phyloP scores from a whole-genome alignment of 805 yeast genomes.

The Millerozyma miso region DNA sequence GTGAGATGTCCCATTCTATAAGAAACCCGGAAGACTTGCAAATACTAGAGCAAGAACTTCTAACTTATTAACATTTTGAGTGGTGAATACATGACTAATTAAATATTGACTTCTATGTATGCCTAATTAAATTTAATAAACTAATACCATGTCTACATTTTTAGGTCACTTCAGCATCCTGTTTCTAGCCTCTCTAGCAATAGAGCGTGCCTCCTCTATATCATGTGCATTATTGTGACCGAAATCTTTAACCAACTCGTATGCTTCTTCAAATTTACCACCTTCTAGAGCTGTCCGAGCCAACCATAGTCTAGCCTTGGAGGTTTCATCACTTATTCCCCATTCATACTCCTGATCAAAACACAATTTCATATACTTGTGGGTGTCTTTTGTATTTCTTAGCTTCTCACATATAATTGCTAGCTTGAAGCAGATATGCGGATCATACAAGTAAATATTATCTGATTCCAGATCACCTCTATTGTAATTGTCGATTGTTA shows the following conservation, averaged over 20 bases:
- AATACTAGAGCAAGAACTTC: constrained; percentile 23
- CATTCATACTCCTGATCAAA: constrained; percentile 60
- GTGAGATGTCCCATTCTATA: constrained; percentile 20
- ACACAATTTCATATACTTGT: constrained; percentile 62
- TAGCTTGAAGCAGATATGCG: constrained; percentile 56
- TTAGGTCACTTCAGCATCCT: constrained; percentile 30
- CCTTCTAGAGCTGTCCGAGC: constrained; percentile 61
- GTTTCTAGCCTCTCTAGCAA: constrained; percentile 72
- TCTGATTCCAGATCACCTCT: constrained; percentile 9
- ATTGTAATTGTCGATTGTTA: constrained; percentile 44
- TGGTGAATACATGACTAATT: neutral
- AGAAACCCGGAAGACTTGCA: constrained; percentile 20
- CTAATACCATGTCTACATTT: neutral
- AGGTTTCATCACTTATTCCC: constrained; percentile 67
- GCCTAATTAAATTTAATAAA: neutral
- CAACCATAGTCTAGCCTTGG: constrained; percentile 82
- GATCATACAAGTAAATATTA: constrained; percentile 23
- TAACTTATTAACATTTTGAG: constrained; percentile 12
- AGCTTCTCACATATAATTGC: constrained; percentile 63
- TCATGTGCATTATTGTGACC: constrained; percentile 72
- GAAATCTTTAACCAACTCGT: constrained; percentile 67
- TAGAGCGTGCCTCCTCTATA: constrained; percentile 82
- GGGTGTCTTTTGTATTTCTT: constrained; percentile 51
- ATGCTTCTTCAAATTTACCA: constrained; percentile 63
- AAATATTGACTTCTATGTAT: neutral